Evolutionary conservation across 139 green algal genomes (phyloP), one percentile per base, ranked within the genome.

Genomic region (Marvania coccoides): DNA sequence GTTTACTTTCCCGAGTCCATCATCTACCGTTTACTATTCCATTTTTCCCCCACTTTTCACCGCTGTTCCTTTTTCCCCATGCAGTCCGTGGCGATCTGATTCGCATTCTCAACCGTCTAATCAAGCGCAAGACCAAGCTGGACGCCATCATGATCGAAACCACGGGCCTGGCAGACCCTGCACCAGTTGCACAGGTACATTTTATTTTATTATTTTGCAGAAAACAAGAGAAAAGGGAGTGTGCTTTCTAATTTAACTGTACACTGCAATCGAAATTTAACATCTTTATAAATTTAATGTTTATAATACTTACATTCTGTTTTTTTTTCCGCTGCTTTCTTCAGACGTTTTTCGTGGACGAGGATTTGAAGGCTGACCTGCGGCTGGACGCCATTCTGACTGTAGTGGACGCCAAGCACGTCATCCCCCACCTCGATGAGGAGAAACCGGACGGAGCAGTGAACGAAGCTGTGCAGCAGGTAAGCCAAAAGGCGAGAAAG

Each of bases 141-240:
- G 89, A 97, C 58, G 75, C 77, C 28, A 87, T 97, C 54, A 73
- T 97, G 45, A 90, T 97, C 34, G 91, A 97, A 71, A 78, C 64
- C 7, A 95, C 87, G 0, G 91, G 91, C 23, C 77, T 97, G 42
- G 91, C 91, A 4, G 88, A 97, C 75, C 91, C 91, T 5, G 91
- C 81, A 3, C 91, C 91, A 10, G 88, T 97, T 59, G 75, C 63
- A 13, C 83, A 92, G n/a, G n/a, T n/a, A n/a, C n/a, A n/a, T n/a
- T n/a, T n/a, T n/a, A n/a, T n/a, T n/a, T n/a, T n/a, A n/a, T n/a
- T n/a, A n/a, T n/a, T n/a, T n/a, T n/a, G n/a, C n/a, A n/a, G n/a
- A n/a, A n/a, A n/a, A n/a, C n/a, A n/a, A n/a, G n/a, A n/a, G n/a
- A n/a, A n/a, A n/a, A n/a, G n/a, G n/a, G n/a, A n/a, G n/a, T n/a